A percentile compares a stretch with the other conserved stretches of the same genome.
Conservation (phyloP, 805 yeast genomes). For the Candida silvicultrix region DNA sequence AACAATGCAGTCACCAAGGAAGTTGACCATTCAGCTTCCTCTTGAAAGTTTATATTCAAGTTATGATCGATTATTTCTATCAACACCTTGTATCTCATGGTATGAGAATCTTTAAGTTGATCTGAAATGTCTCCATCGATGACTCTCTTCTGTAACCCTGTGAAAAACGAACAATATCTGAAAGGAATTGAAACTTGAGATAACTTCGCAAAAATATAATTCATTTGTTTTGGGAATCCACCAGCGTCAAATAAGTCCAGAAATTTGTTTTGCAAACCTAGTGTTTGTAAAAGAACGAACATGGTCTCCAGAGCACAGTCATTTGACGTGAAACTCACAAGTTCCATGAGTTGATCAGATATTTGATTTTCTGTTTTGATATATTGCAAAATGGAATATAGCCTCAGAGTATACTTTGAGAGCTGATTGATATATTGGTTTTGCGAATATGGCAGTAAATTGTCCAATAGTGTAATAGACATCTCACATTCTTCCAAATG, state of each 20-base stretch:
- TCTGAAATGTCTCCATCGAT: slow-evolving; percentile 8
- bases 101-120: slow-evolving; percentile 10
- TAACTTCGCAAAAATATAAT: slow-evolving; percentile 11
- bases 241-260: slow-evolving; percentile 2
- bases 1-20: slow-evolving; percentile 9
- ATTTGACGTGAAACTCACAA: slow-evolving; percentile 4
- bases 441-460: slow-evolving; percentile 12
- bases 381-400: slow-evolving; percentile 3
- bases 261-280: slow-evolving; percentile 5
- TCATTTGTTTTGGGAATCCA: slow-evolving; percentile 1
- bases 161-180: not conserved
- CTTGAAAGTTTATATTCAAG: slow-evolving; percentile 11
- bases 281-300: slow-evolving; percentile 3
- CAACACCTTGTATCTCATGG: slow-evolving; percentile 16
- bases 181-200: not conserved
- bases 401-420: slow-evolving; percentile 5
- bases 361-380: not conserved
- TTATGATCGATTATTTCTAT: slow-evolving; percentile 23
- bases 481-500: slow-evolving; percentile 2
- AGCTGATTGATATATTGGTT: slow-evolving; percentile 6
- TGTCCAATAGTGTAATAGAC: slow-evolving; percentile 7
- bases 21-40: slow-evolving; percentile 12
- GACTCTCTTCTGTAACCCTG: not conserved
- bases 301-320: slow-evolving; percentile 9
- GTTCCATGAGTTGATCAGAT: not conserved